Conservation (phyloP, 2,329 filamentous ascomycete species). For the Cucurbitaria berberidis region DNA sequence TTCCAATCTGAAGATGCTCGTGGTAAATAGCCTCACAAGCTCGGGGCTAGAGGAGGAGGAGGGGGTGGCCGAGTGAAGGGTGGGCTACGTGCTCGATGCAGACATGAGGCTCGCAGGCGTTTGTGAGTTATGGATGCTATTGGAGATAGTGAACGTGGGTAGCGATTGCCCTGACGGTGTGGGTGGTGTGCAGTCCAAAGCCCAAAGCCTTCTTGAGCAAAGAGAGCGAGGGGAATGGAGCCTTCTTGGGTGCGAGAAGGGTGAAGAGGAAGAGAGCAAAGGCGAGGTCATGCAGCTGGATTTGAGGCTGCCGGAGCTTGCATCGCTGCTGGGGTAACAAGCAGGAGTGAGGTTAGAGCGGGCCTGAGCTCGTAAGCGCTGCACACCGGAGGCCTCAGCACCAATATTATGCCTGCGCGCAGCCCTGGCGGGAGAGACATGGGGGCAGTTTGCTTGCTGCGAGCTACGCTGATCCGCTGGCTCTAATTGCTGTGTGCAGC, state of each 20-base stretch:
- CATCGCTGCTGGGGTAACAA: constrained; percentile 33
- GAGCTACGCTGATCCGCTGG: constrained; percentile 28
- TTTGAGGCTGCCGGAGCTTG: constrained; percentile 46
- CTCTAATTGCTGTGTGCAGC: constrained; percentile 28
- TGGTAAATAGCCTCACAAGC: constrained; percentile 32
- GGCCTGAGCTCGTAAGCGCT: constrained; percentile 40
- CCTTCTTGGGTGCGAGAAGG: constrained; percentile 51
- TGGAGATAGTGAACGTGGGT: constrained; percentile 28
- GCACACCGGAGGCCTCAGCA: constrained; percentile 33
- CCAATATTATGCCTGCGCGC: constrained; percentile 31
- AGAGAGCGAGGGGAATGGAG: constrained; percentile 30
- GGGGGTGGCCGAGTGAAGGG: constrained; percentile 20
- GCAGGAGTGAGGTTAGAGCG: constrained; percentile 35
- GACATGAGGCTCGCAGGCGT: constrained; percentile 33
- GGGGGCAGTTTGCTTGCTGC: constrained; percentile 33
- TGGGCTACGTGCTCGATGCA: constrained; percentile 28
- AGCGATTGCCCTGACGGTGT: constrained; percentile 34
- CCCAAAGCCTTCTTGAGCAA: constrained; percentile 28
- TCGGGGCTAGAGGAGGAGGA: constrained; percentile 13
- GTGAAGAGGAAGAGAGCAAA: constrained; percentile 37
- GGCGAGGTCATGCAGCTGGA: constrained; percentile 43
- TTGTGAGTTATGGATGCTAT: too few species aligned
- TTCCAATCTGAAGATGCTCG: constrained; percentile 50
- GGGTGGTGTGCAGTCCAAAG: too few species aligned
- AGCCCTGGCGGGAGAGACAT: constrained; percentile 31